Base-by-base conservation (phyloP, 495 filamentous ascomycete species). In the Aspergillus bridgeri region DNA sequence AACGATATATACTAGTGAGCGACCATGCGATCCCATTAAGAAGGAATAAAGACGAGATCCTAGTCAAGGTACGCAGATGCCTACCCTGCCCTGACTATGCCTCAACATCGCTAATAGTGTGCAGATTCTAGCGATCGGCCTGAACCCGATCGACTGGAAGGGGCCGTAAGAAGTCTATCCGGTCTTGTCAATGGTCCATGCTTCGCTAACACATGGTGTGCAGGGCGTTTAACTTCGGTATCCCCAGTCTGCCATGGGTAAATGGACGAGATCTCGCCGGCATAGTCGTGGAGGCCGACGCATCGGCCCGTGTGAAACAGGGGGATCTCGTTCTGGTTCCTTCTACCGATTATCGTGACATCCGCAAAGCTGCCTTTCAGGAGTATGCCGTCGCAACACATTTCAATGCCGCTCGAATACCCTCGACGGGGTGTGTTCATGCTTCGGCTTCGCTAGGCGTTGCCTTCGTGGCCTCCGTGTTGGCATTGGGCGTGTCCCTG, bases 121-220 rank as follows among this genome's bases (percentile, higher is more conserved):
- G 9, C 54, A 79, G 75, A 69, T 79, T 8, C 60, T 77, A 29
- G 82, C 80, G 8, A 81, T 89, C 69, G 87, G 86, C 3, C 69
- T 90, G 51, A 89, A 89, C 67, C 87, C 86, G 3, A 81, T 89
- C 48, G 87, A 90, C 66, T 89, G 87, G 87, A 89, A 89, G 72
- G 82, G 78, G 61, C 83, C 84, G 84, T 87, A 75, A 33, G 78
- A 15, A 38, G 33, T 38, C 33, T 77, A 29, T 22, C 42, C 43
- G 57, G 27, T 44, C 23, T 45, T 33, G 42, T 17, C 45, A 1
- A 48, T n/a, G n/a, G 29, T 45, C 18, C 43, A 44, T 23, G 44
- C 23, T 5, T 7, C 13, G 11, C 19, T 23, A 7, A 53, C 54
- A 64, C 46, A 69, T 57, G 8, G 25, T 1, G 6, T 5, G 6